phyloP scores from a whole-genome alignment of 2,329 filamentous ascomycete species.

The Sarocladium oryzae region DNA sequence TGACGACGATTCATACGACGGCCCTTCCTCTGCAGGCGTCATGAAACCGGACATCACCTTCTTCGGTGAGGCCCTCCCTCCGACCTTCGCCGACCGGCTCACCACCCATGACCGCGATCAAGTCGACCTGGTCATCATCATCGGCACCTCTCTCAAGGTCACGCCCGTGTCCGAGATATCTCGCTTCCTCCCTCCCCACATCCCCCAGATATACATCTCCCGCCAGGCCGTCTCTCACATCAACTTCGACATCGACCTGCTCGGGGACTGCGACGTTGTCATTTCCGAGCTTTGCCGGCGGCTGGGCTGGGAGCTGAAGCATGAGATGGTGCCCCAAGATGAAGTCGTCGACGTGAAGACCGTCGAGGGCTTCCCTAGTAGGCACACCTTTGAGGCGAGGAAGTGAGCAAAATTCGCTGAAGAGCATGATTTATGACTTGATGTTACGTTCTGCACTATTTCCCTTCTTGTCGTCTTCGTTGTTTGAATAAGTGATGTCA shows the following conservation, averaged over 20 bases:
- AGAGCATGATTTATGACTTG: neutral
- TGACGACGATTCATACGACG: slow-evolving; percentile 20
- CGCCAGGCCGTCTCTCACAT: slow-evolving; percentile 79
- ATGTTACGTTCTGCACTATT: too few species aligned
- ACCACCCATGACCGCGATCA: slow-evolving; percentile 72
- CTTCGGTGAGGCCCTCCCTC: slow-evolving; percentile 85
- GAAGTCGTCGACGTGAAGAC: slow-evolving; percentile 30
- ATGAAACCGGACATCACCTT: slow-evolving; percentile 99
- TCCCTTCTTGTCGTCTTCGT: too few species aligned
- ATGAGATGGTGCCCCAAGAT: slow-evolving; percentile 73
- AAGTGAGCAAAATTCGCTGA: neutral
- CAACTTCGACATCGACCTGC: slow-evolving; percentile 90
- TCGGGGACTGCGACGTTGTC: slow-evolving; percentile 92
- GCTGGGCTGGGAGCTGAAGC: slow-evolving; percentile 71
- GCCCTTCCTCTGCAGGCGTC: slow-evolving; percentile 63
- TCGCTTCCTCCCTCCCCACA: slow-evolving; percentile 66
- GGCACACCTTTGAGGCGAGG: slow-evolving; percentile 7
- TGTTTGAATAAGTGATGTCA: too few species aligned
- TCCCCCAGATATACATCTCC: slow-evolving; percentile 88
- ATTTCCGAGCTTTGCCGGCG: slow-evolving; percentile 79
- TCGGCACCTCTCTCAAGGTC: slow-evolving; percentile 93
- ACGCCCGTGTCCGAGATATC: slow-evolving; percentile 91
- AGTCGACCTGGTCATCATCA: slow-evolving; percentile 88
- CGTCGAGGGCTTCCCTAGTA: slow-evolving; percentile 3
- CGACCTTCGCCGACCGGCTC: slow-evolving; percentile 73